Evolutionary conservation across 2,329 filamentous ascomycete species (phyloP).

Genomic region (Fusarium burgessii): DNA sequence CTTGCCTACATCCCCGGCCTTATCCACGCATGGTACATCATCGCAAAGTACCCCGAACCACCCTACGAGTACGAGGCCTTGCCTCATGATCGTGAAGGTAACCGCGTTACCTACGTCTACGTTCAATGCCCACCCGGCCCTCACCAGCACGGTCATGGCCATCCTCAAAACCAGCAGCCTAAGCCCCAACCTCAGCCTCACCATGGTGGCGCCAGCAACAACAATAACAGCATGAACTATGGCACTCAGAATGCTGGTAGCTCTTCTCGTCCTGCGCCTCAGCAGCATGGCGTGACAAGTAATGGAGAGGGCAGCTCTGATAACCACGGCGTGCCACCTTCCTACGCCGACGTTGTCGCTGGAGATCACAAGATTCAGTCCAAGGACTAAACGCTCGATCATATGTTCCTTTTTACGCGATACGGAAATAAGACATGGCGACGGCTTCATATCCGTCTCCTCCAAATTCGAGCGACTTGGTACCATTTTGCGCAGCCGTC

Average conservation of each 20-base stretch:
- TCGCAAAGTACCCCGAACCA: slow-evolving; percentile 85
- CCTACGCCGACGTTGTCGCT: slow-evolving; percentile 89
- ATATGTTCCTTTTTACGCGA: neutral
- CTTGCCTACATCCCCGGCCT: slow-evolving; percentile 87
- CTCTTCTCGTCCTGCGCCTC: slow-evolving; percentile 45
- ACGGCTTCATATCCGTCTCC: neutral
- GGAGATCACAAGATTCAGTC: slow-evolving; percentile 91
- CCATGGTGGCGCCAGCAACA: slow-evolving; percentile 42
- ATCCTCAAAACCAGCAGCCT: slow-evolving; percentile 35
- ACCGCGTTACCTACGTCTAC: slow-evolving; percentile 82
- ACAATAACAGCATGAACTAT: slow-evolving; percentile 56
- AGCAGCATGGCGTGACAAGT: slow-evolving; percentile 50
- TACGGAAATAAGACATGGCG: neutral
- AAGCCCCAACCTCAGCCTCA: slow-evolving; percentile 49
- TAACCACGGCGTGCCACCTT: slow-evolving; percentile 74
- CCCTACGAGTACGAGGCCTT: slow-evolving; percentile 77
- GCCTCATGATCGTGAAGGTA: slow-evolving; percentile 66
- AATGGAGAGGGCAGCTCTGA: slow-evolving; percentile 56
- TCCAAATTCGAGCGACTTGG: slow-evolving; percentile 7
- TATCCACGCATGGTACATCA: slow-evolving; percentile 98
- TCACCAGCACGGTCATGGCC: slow-evolving; percentile 51
- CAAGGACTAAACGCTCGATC: slow-evolving; percentile 42
- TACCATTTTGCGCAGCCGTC: slow-evolving; percentile 7
- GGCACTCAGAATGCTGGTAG: slow-evolving; percentile 53
- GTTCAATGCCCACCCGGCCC: slow-evolving; percentile 64